A percentile compares a stretch with the other conserved stretches of the same genome.
Evolutionary conservation across 2,329 filamentous ascomycete genomes (phyloP).

Genomic region (Fusarium pseudocircinatum): DNA sequence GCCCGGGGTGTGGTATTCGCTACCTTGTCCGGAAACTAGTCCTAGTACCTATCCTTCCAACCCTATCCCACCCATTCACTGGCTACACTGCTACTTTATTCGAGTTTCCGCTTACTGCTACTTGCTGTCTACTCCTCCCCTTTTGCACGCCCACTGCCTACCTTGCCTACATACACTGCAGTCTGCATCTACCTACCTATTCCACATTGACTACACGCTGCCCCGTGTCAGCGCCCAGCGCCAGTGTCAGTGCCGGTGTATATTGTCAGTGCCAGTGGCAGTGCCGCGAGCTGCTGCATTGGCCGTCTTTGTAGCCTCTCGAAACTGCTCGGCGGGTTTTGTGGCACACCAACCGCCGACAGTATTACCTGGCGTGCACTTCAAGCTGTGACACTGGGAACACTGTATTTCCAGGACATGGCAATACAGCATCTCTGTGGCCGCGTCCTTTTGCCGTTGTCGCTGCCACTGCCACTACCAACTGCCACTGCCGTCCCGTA

Average conservation of each 20-base stretch:
- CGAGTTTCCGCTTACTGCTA: constrained; percentile 24
- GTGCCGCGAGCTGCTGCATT: constrained; percentile 40
- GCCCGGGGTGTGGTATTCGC: constrained; percentile 20
- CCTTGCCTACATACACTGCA: constrained; percentile 13
- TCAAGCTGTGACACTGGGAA: constrained; percentile 43
- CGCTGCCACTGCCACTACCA: constrained; percentile 35
- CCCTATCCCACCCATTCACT: constrained; percentile 23
- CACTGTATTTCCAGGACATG: constrained; percentile 45
- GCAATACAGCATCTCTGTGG: constrained; percentile 45
- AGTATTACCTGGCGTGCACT: constrained; percentile 40
- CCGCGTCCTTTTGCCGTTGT: constrained; percentile 39
- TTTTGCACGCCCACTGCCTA: constrained; percentile 22
- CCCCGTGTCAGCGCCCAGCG: constrained; percentile 15
- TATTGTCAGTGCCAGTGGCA: constrained; percentile 9
- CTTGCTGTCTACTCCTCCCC: constrained; percentile 28
- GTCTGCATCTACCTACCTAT: constrained; percentile 24
- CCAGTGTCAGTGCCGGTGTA: constrained; percentile 5
- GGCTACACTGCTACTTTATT: constrained; percentile 24
- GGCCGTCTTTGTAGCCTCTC: constrained; percentile 38
- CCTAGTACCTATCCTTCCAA: constrained; percentile 15
- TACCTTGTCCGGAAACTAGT: constrained; percentile 30
- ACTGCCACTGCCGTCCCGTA: constrained; percentile 35
- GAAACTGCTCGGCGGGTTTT: constrained; percentile 39
- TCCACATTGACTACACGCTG: constrained; percentile 18
- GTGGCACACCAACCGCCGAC: constrained; percentile 42